Evolutionary conservation across 2,329 filamentous ascomycete species (phyloP).

Genomic region (Fusarium sp.): DNA sequence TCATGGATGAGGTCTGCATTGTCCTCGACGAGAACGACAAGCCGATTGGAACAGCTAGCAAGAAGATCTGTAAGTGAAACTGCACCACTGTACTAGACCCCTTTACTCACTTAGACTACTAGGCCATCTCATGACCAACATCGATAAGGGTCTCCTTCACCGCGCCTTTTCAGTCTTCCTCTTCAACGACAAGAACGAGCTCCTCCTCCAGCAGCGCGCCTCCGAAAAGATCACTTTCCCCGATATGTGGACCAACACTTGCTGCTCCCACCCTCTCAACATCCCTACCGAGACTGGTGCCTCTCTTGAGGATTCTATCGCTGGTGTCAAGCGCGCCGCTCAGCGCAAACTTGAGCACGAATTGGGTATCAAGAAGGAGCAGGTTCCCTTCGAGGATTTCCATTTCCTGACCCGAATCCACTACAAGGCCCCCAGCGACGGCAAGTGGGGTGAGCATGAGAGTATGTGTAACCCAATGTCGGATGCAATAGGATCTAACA

Average conservation of each 20-base stretch:
- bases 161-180: constrained; percentile 98
- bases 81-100: not conserved
- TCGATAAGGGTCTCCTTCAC: constrained; percentile 94
- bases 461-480: constrained; percentile 68
- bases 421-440: constrained; percentile 96
- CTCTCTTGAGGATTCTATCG: constrained; percentile 81
- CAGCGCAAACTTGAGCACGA: constrained; percentile 95
- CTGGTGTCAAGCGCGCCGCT: constrained; percentile 90
- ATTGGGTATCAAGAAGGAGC: constrained; percentile 87
- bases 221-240: constrained; percentile 99
- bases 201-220: constrained; percentile 95
- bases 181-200: constrained; percentile 92
- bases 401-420: constrained; percentile 96
- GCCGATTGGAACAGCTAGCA: constrained; percentile 95
- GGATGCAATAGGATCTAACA: constrained; percentile 15
- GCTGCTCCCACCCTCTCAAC: constrained; percentile 96
- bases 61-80: constrained; percentile 87
- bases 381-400: constrained; percentile 93
- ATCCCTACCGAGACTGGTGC: constrained; percentile 92
- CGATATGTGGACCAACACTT: constrained; percentile 99
- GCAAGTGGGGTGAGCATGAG: constrained; percentile 99
- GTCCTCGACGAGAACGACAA: constrained; percentile 92
- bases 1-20: constrained; percentile 99
- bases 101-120: constrained; percentile 30
- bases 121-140: constrained; percentile 99